Conservation (phyloP, 352 stramenopile genomes). For the Elongisporangium anandrum region DNA sequence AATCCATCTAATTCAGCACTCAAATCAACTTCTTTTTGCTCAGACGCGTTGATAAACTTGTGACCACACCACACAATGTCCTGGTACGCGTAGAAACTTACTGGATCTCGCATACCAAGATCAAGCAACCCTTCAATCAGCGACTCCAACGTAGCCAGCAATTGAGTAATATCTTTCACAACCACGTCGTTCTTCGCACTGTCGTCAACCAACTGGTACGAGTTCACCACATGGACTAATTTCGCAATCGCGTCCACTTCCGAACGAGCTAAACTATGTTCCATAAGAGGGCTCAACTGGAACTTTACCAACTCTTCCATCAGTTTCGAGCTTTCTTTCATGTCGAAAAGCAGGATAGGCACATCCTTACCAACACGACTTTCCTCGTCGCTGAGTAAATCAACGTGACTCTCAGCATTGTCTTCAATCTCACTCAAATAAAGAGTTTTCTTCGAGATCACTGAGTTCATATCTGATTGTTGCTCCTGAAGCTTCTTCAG, state of each 20-base stretch:
- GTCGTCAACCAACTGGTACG: slow-evolving; percentile 20
- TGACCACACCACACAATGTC: slow-evolving; percentile 86
- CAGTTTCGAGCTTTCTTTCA: slow-evolving; percentile 62
- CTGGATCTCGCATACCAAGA: slow-evolving; percentile 52
- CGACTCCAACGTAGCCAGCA: slow-evolving; percentile 40
- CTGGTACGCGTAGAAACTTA: slow-evolving; percentile 73
- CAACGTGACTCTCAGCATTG: slow-evolving; percentile 39
- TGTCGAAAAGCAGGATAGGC: slow-evolving; percentile 78
- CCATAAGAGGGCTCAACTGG: slow-evolving; percentile 70
- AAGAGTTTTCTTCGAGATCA: slow-evolving; percentile 69
- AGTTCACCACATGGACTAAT: slow-evolving; percentile 57
- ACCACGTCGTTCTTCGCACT: neutral
- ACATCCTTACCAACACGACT: slow-evolving; percentile 66
- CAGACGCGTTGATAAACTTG: slow-evolving; percentile 25
- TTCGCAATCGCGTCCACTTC: slow-evolving; percentile 58
- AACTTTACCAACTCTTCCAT: slow-evolving; percentile 72
- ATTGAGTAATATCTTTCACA: slow-evolving; percentile 17
- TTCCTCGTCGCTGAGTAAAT: slow-evolving; percentile 53
- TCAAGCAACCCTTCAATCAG: slow-evolving; percentile 51
- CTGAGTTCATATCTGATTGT: slow-evolving; percentile 37
- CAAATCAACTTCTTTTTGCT: slow-evolving; percentile 8
- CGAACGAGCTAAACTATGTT: slow-evolving; percentile 59
- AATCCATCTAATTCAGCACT: slow-evolving; percentile 41
- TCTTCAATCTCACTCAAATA: slow-evolving; percentile 71
- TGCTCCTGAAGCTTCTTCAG: slow-evolving; percentile 57